Percentiles rank a stretch among this genome's conserved stretches.
These are phyloP conservation scores for Daedaleopsis nitida DNA, from an alignment of 768 basidiomycete species.

Conservation along the genomic window DNA sequence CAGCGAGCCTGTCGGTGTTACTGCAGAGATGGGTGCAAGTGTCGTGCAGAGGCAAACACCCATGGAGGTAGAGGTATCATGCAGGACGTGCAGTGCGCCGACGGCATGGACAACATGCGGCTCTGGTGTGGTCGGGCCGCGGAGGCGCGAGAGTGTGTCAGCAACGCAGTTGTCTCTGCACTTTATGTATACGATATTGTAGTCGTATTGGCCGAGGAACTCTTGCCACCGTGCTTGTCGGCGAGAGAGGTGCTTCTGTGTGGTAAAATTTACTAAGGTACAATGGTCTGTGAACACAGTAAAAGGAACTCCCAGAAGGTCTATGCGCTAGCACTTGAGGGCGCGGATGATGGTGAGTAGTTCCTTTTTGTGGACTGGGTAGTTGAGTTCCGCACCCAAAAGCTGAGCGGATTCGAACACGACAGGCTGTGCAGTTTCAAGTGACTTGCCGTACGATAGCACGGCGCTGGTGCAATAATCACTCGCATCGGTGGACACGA, in stretches of 20 bases:
- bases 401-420: constrained; percentile 30
- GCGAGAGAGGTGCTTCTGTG: constrained; percentile 34
- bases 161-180: constrained; percentile 43
- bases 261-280: constrained; percentile 36
- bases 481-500: constrained; percentile 37
- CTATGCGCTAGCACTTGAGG: constrained; percentile 24
- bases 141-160: constrained; percentile 37
- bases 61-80: no score
- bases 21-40: no score
- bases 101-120: no score
- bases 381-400: constrained; percentile 36
- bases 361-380: constrained; percentile 32
- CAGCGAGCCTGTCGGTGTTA: no score
- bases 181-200: constrained; percentile 36
- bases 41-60: no score
- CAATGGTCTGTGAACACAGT: constrained; percentile 40
- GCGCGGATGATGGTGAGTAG: constrained; percentile 39
- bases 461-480: constrained; percentile 33
- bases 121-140: no score
- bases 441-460: constrained; percentile 33
- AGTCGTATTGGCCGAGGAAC: constrained; percentile 40
- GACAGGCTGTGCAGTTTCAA: constrained; percentile 35
- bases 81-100: no score
- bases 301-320: constrained; percentile 28
- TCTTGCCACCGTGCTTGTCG: constrained; percentile 40